These are phyloP conservation scores for Solanum acaule DNA, from an alignment of 257 asterid species.

Conservation along the genomic window DNA sequence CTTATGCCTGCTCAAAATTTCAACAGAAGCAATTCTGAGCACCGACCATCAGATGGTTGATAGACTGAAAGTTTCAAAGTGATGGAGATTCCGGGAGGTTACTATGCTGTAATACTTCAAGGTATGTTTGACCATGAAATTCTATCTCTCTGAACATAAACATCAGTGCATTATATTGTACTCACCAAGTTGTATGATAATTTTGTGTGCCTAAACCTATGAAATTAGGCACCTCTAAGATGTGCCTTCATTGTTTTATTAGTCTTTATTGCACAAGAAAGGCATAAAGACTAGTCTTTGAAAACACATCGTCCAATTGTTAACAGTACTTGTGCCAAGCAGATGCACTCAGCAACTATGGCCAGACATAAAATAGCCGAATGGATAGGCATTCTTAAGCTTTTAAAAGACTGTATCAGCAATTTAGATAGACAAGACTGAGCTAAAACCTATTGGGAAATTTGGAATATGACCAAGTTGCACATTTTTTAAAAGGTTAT, in stretches of 20 bases:
- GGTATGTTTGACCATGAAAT: not conserved
- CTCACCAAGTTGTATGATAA: not conserved
- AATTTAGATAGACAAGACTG: not conserved
- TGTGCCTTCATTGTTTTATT: not conserved
- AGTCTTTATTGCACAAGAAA: not conserved
- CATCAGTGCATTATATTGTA: not conserved
- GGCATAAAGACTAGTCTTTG: not conserved
- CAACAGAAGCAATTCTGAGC: not conserved
- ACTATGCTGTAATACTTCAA: not conserved
- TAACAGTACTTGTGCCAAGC: not conserved
- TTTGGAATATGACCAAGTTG: not conserved
- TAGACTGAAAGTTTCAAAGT: not conserved
- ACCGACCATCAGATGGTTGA: not conserved
- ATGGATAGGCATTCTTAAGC: not conserved
- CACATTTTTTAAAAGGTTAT: not conserved
- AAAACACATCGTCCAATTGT: not conserved
- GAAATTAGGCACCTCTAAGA: not conserved
- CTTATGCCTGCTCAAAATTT: not conserved
- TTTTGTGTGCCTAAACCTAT: not conserved
- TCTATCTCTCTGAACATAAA: not conserved
- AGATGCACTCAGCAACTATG: not conserved
- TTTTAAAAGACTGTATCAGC: not conserved
- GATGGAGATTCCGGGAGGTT: not conserved
- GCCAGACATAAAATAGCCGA: not conserved
- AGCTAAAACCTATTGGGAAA: not conserved